These are phyloP conservation scores for Xylaria sp. DNA, from an alignment of 2,329 filamentous ascomycete genomes.

Conservation along the genomic window DNA sequence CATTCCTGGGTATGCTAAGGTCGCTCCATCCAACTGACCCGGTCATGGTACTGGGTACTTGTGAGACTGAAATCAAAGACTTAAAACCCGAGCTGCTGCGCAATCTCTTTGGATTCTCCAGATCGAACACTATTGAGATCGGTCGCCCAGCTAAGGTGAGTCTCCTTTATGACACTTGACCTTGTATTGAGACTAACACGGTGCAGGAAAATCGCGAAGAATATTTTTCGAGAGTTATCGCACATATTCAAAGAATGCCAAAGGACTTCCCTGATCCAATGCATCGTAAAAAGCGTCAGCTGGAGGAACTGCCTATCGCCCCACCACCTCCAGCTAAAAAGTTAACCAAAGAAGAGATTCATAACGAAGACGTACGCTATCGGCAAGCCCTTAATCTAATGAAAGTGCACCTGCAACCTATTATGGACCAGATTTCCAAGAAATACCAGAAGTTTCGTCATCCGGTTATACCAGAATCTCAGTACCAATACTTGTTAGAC, in stretches of 20 bases:
- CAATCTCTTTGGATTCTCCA: conserved; percentile 87
- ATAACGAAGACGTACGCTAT: conserved; percentile 83
- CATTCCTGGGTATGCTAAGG: conserved; percentile 83
- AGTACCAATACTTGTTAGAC: conserved; percentile 84
- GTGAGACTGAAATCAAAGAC: conserved; percentile 74
- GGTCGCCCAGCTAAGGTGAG: conserved; percentile 71
- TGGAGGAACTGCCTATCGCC: conserved; percentile 81
- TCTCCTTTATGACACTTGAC: conserved; percentile 11
- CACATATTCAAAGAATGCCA: conserved; percentile 82
- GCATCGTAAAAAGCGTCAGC: conserved; percentile 84
- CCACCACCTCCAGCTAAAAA: conserved; percentile 75
- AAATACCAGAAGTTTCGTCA: conserved; percentile 90
- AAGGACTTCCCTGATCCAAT: conserved; percentile 87
- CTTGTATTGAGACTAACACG: conserved; percentile 44
- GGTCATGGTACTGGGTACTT: conserved; percentile 85
- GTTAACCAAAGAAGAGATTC: conserved; percentile 81
- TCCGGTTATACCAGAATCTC: conserved; percentile 77
- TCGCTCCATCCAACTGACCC: conserved; percentile 91
- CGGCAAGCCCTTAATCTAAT: conserved; percentile 85
- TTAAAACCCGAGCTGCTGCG: conserved; percentile 72
- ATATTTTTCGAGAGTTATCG: conserved; percentile 81
- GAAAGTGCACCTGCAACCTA: conserved; percentile 89
- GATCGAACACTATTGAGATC: conserved; percentile 79
- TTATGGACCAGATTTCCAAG: conserved; percentile 96
- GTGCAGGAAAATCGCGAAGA: conserved; percentile 72